phyloP scores from a whole-genome alignment of 1,284 basidiomycete genomes.

The Peniophora sp. region DNA sequence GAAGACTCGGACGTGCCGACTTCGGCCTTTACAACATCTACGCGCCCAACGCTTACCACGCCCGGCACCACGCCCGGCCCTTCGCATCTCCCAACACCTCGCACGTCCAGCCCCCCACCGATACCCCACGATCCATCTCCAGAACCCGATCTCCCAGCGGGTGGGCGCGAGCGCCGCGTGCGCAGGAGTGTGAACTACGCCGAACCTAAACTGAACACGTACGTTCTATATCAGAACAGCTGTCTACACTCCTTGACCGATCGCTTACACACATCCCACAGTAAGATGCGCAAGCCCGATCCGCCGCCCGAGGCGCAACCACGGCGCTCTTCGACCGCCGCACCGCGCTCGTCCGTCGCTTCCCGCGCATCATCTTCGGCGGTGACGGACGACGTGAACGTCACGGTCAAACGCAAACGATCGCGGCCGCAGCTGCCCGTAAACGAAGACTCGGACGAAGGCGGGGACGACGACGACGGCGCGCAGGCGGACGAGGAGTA shows the following conservation, averaged over 20 bases:
- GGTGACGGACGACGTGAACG: not conserved
- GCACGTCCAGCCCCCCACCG: conserved; percentile 40
- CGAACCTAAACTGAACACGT: conserved; percentile 88
- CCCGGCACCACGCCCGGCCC: conserved; percentile 33
- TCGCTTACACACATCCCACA: conserved; percentile 21
- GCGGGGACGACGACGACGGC: conserved; percentile 1
- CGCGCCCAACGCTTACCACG: conserved; percentile 33
- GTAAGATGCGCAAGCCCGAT: conserved; percentile 89
- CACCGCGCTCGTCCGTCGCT: conserved; percentile 24
- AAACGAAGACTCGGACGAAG: not conserved
- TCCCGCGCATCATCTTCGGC: conserved; percentile 12
- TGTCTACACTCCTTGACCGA: conserved; percentile 3
- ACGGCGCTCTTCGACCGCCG: conserved; percentile 26
- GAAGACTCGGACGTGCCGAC: conserved; percentile 29
- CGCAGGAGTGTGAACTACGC: conserved; percentile 84
- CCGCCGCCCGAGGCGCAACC: conserved; percentile 26
- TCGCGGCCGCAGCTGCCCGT: not conserved
- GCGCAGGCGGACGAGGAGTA: conserved; percentile 13
- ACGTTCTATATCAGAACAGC: too few relatives aligned
- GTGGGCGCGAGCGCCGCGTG: conserved; percentile 58
- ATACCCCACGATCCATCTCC: conserved; percentile 26
- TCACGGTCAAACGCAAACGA: not conserved
- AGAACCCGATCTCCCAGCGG: conserved; percentile 25
- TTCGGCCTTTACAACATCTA: conserved; percentile 23
- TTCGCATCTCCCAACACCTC: conserved; percentile 33